Evolutionary conservation across 257 asterid genomes (phyloP), one percentile per base, ranked within the genome.

Genomic region (Solanum stenotomum): DNA sequence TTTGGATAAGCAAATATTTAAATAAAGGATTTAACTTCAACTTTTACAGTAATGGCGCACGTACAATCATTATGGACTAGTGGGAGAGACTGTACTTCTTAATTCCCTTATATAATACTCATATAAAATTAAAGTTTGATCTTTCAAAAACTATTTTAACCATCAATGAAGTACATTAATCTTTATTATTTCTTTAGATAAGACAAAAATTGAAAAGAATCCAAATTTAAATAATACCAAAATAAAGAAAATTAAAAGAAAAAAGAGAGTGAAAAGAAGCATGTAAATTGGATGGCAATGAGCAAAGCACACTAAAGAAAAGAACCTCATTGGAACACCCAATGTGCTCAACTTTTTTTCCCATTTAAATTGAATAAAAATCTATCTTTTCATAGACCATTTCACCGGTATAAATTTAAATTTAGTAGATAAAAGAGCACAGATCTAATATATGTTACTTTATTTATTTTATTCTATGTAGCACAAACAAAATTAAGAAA

Each of bases 261-360:
- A 40, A 3, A 13, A 13, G 1, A 72, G 87, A 83, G 79, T 87
- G 44, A 67, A 22, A 37, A 20, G 20, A 83, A 8, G 25, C 42
- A 38, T 31, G 83, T 86, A 56, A 89, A 90, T 88, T 90, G 90
- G 85, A 78, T 87, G 93, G 91, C 44, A 40, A 63, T 27, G 92
- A 84, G 86, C 56, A 84, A 63, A 88, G 87, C 90, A 89, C 75
- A 44, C 13, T 78, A 63, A 87, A 88, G 93, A 90, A 91, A 92
- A 87, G 91, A 89, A 90, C 92, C 92, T 88, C 87, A 87, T 87
- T 31, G 84, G 89, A 81, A 82, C 81, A 20, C 70, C 78, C 85
- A 18, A 49, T 81, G 85, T 49, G 85, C 44, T 49, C 11, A 6
- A 10, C 29, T 65, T 81, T 81, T 46, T 46, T 3, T 1, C 20